Evolutionary conservation across 2,329 filamentous ascomycete species (phyloP).

Genomic region (Botrytis fabae): DNA sequence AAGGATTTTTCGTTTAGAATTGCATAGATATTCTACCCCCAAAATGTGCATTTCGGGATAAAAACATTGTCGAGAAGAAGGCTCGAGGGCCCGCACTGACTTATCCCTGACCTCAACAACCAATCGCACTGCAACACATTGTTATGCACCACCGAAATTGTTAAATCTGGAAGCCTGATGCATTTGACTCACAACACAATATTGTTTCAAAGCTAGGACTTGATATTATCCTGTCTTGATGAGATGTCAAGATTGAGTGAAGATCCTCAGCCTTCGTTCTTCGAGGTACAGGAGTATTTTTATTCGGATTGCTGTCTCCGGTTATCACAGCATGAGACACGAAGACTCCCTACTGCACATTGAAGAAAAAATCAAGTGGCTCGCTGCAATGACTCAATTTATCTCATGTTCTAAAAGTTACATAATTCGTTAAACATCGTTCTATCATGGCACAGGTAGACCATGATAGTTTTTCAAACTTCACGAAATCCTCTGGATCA

Average conservation of each 20-base stretch:
- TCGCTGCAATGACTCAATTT: neutral
- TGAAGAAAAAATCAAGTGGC: neutral
- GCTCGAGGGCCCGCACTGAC: neutral
- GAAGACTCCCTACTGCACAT: neutral
- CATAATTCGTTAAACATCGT: neutral
- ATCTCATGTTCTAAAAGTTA: neutral
- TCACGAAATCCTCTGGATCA: neutral
- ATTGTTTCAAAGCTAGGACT: neutral
- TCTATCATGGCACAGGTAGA: neutral
- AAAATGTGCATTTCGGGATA: neutral
- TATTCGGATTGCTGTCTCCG: neutral
- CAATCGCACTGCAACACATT: neutral
- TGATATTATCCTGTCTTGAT: neutral
- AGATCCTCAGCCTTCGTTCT: neutral
- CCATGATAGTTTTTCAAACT: neutral
- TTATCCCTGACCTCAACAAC: neutral
- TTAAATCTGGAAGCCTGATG: neutral
- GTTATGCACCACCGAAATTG: neutral
- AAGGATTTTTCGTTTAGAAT: neutral
- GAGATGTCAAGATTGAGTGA: neutral
- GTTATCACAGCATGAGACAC: neutral
- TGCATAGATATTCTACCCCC: neutral
- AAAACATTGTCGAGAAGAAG: neutral
- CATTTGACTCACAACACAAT: neutral
- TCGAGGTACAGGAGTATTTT: neutral